Conservation (phyloP, 2,329 filamentous ascomycete genomes). For the Fusarium pseudocircinatum region DNA sequence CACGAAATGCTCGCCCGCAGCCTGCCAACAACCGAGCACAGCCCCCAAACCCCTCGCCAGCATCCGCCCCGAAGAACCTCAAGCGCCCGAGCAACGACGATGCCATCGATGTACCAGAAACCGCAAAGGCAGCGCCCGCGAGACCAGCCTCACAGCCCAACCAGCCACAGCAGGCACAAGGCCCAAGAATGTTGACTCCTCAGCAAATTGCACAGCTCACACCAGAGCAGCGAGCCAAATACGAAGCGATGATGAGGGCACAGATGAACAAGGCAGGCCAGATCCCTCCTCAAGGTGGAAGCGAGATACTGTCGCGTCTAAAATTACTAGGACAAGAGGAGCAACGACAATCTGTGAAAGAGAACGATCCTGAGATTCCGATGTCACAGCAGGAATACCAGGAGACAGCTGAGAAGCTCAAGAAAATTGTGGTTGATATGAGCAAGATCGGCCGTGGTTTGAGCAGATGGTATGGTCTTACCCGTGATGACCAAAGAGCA, state of each 20-base stretch:
- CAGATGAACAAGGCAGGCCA: conserved; percentile 41
- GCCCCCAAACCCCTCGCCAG: conserved; percentile 51
- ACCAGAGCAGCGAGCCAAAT: conserved; percentile 57
- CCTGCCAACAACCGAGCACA: conserved; percentile 49
- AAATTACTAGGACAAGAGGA: conserved; percentile 53
- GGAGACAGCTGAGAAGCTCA: conserved; percentile 57
- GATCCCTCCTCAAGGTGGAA: conserved; percentile 24
- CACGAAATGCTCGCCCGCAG: conserved; percentile 40
- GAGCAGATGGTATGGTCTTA: conserved; percentile 59
- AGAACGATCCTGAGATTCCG: conserved; percentile 56
- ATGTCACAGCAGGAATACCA: conserved; percentile 57
- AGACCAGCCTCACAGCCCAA: conserved; percentile 42
- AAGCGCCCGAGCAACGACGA: conserved; percentile 64
- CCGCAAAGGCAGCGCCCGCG: conserved; percentile 30
- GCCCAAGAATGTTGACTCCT: conserved; percentile 41
- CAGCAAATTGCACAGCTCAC: conserved; percentile 53
- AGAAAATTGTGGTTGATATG: conserved; percentile 54
- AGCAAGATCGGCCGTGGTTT: conserved; percentile 56
- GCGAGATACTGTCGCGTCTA: conserved; percentile 47
- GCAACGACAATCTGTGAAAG: conserved; percentile 50
- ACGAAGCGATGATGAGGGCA: conserved; percentile 51
- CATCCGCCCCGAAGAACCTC: conserved; percentile 55
- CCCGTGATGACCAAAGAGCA: conserved; percentile 60
- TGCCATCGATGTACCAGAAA: conserved; percentile 42
- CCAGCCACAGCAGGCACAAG: conserved; percentile 27